phyloP scores from a whole-genome alignment of 2,329 filamentous ascomycete genomes.

The Penicillium concentricum region DNA sequence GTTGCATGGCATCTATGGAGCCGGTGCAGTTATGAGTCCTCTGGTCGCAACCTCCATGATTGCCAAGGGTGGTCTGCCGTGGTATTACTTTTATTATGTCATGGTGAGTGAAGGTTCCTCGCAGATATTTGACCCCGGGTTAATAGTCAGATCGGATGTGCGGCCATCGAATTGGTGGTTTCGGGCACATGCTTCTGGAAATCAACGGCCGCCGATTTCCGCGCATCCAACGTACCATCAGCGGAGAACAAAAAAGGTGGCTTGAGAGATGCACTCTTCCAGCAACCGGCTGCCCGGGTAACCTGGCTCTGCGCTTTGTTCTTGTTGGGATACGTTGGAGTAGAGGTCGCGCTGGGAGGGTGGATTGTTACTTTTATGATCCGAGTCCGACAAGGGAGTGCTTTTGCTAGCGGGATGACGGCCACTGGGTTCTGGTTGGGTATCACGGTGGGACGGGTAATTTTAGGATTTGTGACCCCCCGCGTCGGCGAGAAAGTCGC shows the following conservation, averaged over 20 bases:
- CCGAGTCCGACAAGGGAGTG: conserved; percentile 64
- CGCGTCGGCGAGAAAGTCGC: conserved; percentile 65
- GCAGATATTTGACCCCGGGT: not conserved
- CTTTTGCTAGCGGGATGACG: conserved; percentile 72
- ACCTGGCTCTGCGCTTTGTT: conserved; percentile 56
- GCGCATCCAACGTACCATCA: conserved; percentile 8
- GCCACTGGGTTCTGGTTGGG: conserved; percentile 84
- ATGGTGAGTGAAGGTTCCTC: conserved; percentile 54
- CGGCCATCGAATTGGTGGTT: conserved; percentile 24
- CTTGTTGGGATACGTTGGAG: conserved; percentile 74
- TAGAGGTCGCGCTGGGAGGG: conserved; percentile 68
- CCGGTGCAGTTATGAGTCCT: conserved; percentile 68
- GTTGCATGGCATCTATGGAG: conserved; percentile 70
- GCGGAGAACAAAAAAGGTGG: conserved; percentile 19
- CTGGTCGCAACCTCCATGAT: conserved; percentile 73
- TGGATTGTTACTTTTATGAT: conserved; percentile 90
- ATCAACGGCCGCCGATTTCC: conserved; percentile 19
- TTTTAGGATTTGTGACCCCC: conserved; percentile 74
- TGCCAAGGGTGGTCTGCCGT: conserved; percentile 59
- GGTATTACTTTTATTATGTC: conserved; percentile 75
- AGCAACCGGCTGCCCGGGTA: conserved; percentile 23
- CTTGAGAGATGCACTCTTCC: conserved; percentile 19
- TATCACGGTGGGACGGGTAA: conserved; percentile 69
- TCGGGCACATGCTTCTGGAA: conserved; percentile 26
- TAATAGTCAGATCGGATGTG: conserved; percentile 24